Percentiles rank a stretch among this genome's conserved stretches.
Conservation (phyloP, 148 eudicot genomes). For the Heliosperma pusillum region DNA sequence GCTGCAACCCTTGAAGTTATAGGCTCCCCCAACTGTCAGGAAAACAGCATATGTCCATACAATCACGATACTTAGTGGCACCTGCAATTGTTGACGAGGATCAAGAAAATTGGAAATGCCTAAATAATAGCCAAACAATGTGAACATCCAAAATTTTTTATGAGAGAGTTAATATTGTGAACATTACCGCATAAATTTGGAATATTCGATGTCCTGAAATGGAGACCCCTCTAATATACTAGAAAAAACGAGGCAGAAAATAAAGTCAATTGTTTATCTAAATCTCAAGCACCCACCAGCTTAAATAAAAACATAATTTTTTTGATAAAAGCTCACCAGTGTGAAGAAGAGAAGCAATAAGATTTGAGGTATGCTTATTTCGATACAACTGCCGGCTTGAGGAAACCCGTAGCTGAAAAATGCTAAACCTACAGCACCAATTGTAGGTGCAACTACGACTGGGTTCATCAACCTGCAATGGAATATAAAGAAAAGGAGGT, state of each 20-base stretch:
- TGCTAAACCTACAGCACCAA: slow-evolving; percentile 86
- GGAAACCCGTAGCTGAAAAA: slow-evolving; percentile 96
- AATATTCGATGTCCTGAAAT: slow-evolving; percentile 71
- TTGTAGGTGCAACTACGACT: slow-evolving; percentile 85
- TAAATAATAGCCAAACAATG: neutral
- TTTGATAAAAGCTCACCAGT: slow-evolving; percentile 49
- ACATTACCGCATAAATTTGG: slow-evolving; percentile 78
- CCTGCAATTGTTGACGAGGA: slow-evolving; percentile 42
- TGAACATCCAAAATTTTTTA: neutral
- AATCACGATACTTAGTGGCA: slow-evolving; percentile 74
- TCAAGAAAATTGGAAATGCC: neutral
- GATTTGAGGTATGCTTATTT: slow-evolving; percentile 81
- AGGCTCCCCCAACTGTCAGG: slow-evolving; percentile 93
- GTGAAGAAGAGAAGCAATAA: slow-evolving; percentile 68
- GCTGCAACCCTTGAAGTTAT: slow-evolving; percentile 80
- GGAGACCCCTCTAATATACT: slow-evolving; percentile 86
- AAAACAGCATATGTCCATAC: slow-evolving; percentile 90
- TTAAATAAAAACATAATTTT: neutral
- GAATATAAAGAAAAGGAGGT: neutral
- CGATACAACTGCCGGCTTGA: slow-evolving; percentile 90
- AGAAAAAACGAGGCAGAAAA: slow-evolving; percentile 10
- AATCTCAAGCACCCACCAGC: neutral
- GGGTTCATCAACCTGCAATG: slow-evolving; percentile 81
- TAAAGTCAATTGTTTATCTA: slow-evolving; percentile 5
- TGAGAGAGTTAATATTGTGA: neutral